Base-by-base conservation (phyloP, 495 filamentous ascomycete genomes). In the Penicillium maclennaniae region DNA sequence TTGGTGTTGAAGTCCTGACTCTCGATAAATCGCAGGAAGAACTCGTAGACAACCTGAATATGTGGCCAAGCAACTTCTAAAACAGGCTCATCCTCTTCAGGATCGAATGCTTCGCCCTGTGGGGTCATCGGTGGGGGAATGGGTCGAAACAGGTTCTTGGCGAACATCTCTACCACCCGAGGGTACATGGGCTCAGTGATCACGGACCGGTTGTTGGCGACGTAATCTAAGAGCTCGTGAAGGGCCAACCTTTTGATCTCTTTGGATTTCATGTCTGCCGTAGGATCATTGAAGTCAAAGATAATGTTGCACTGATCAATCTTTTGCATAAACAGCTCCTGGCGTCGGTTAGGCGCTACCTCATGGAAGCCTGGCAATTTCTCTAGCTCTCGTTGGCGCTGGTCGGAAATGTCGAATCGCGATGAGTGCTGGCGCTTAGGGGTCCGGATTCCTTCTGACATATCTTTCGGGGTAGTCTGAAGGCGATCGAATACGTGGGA, bases 1-100 rank as follows among this genome's bases (percentile, higher is more conserved):
- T 99, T 99, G 31, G 93, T 99, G 72, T 99, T 99, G 83, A 99
- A 99, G 66, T 99, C 93, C 69, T 97, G 95, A 69, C 93, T 99
- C 66, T 99, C 93, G 61, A 99, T 99, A 73, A 97, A 99, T 43
- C 93, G 77, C 49, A 99, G 78, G 77, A 99, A 99, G 76, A 99
- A 99, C 70, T 99, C 93, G 65, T 99, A 99, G 25, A 99, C 95
- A 34, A 97, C 95, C 69, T 99, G 93, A 47, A 99, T 99, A 68
- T 99, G 93, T 12, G 93, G 93, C 93, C 93, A 99, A 10, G 93
- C 95, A 14, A 99, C 95, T 74, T 99, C 93, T 51, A 99, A 77
- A 7, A 99, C 93, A 12, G 93, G 93, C 60, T 99, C 93, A 62
- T 99, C 93, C 71, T 99, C 93, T 71, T 99, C 93, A 2, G 93